phyloP scores from a whole-genome alignment of 208 protist genomes.

The Leishmania turanica region DNA sequence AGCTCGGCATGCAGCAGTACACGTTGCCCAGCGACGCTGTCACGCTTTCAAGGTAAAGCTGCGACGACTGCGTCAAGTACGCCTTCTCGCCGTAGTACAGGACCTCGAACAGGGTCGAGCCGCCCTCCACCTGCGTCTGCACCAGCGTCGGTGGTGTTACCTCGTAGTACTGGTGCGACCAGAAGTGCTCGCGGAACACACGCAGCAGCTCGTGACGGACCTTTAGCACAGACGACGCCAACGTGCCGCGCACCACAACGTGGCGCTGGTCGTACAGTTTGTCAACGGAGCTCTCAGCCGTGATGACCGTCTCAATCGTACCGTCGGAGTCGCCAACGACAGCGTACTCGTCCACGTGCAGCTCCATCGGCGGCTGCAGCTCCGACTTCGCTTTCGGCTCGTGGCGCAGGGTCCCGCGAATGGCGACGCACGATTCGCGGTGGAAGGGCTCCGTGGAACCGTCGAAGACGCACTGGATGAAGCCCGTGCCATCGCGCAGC shows the following conservation, averaged over 20 bases:
- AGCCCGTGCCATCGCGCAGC: constrained; percentile 96
- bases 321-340: constrained; percentile 85
- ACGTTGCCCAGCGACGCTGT: constrained; percentile 95
- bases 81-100: constrained; percentile 98
- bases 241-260: constrained; percentile 93
- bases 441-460: constrained; percentile 75
- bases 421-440: constrained; percentile 86
- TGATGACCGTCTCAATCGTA: constrained; percentile 90
- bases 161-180: constrained; percentile 89
- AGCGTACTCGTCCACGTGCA: constrained; percentile 89
- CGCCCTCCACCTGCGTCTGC: constrained; percentile 98
- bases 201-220: constrained; percentile 91
- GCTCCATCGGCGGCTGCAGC: constrained; percentile 81
- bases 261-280: constrained; percentile 96
- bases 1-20: constrained; percentile 97
- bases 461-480: constrained; percentile 95
- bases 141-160: constrained; percentile 98
- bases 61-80: constrained; percentile 98
- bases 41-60: constrained; percentile 99
- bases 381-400: constrained; percentile 88
- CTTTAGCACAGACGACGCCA: constrained; percentile 88
- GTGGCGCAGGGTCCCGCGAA: constrained; percentile 70
- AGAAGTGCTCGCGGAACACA: constrained; percentile 97
- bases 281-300: constrained; percentile 91
- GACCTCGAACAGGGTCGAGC: constrained; percentile 98